Base-by-base conservation (phyloP, 768 basidiomycete genomes). In the Naganishia randhawae region DNA sequence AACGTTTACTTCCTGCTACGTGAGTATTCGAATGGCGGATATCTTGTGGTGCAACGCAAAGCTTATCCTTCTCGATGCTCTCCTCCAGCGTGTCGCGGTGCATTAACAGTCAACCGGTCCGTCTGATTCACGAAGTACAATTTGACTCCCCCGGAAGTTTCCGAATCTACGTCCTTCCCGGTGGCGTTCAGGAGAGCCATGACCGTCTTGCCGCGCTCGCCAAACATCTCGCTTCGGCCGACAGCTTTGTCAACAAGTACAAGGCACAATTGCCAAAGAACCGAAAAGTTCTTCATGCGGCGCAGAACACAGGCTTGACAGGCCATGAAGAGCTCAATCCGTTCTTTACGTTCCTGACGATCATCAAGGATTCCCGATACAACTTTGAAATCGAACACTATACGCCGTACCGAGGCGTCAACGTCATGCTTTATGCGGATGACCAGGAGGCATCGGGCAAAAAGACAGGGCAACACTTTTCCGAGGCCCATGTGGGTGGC, bases 101-200 rank as follows among this genome's bases (percentile, higher is more conserved):
- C 41, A 55, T 68, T 53, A 71, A 50, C 66, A 67, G 66, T 17
- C 62, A 67, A 25, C 70, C 70, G 9, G 70, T 71, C 27, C 70
- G 70, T 17, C 66, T 71, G 31, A 63, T 71, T 45, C 70, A 71
- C 63, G 70, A 71, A 39, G 63, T 71, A 50, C 70, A 71, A 37
- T 71, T 66, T 52, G 54, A 63, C 45, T 50, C 66, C 1, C 70
- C 70, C n/a, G 70, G 70, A 27, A 52, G 70, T 37, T 71, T 71
- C 70, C 57, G 70, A 48, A 67, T 71, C 52, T 71, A 71, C 62
- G 70, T 71, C 2, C 52, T 71, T 29, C 61, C 70, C 4, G 70
- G 70, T 25, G 55, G 54, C 19, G 41, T 66, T 22, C 50, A 42
- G 33, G 52, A 71, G 2, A 62, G 35, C 51, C 32, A 42, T n/a